Evolutionary conservation across 768 basidiomycete species (phyloP).

Genomic region (Xerocomellus amylosporus): DNA sequence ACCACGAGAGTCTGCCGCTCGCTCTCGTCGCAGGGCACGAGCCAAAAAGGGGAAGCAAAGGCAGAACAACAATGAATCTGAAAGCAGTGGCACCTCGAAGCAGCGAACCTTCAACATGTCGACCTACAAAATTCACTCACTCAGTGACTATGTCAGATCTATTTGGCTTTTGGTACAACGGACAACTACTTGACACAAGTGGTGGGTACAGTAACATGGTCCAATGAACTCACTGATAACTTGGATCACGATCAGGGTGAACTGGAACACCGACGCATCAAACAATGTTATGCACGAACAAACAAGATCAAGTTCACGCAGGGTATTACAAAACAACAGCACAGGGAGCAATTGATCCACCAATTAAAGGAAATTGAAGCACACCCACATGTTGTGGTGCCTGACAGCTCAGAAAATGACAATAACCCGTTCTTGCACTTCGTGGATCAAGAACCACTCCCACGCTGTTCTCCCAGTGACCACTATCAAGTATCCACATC

Average conservation of each 20-base stretch:
- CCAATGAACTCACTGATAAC: not conserved
- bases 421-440: not conserved
- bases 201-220: slow-evolving; percentile 18
- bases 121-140: slow-evolving; percentile 18
- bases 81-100: not conserved
- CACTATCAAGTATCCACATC: slow-evolving; percentile 25
- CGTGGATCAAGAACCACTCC: slow-evolving; percentile 7
- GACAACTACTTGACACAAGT: slow-evolving; percentile 38
- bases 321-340: slow-evolving; percentile 32
- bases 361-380: not conserved
- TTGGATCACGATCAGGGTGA: slow-evolving; percentile 20
- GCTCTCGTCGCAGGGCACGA: slow-evolving; percentile 1
- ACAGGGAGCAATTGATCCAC: slow-evolving; percentile 7
- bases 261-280: slow-evolving; percentile 35
- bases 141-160: slow-evolving; percentile 13
- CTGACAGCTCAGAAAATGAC: not conserved
- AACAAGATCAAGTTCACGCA: slow-evolving; percentile 32
- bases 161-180: slow-evolving; percentile 12
- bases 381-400: not conserved
- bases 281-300: slow-evolving; percentile 35
- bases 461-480: not conserved
- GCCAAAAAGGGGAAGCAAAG: too few relatives aligned
- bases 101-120: slow-evolving; percentile 10
- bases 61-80: too few relatives aligned
- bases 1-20: slow-evolving; percentile 29